A percentile compares a stretch with the other conserved stretches of the same genome.
These are phyloP conservation scores for Metarhizium album DNA, from an alignment of 2,329 filamentous ascomycete species.

Conservation along the genomic window DNA sequence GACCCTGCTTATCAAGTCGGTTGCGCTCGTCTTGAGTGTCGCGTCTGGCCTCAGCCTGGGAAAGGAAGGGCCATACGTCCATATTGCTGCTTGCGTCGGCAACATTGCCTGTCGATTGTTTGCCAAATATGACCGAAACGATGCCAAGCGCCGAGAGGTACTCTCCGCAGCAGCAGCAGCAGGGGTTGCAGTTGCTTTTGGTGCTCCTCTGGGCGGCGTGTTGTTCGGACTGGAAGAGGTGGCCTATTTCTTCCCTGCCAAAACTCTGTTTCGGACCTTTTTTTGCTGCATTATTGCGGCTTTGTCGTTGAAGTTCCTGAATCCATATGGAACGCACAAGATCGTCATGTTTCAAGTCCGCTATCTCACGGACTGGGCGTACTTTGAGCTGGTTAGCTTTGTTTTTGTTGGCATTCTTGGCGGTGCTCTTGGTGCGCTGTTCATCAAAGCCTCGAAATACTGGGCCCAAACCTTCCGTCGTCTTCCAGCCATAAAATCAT, in stretches of 20 bases:
- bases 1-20: slow-evolving; percentile 76
- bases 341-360: slow-evolving; percentile 94
- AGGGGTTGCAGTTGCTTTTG: slow-evolving; percentile 89
- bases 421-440: slow-evolving; percentile 75
- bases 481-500: slow-evolving; percentile 66
- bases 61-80: slow-evolving; percentile 94
- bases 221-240: slow-evolving; percentile 93
- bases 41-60: slow-evolving; percentile 87
- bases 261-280: slow-evolving; percentile 94
- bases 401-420: slow-evolving; percentile 78
- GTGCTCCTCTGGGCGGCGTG: slow-evolving; percentile 76
- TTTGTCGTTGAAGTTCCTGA: slow-evolving; percentile 83
- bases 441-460: slow-evolving; percentile 87
- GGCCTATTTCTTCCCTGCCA: slow-evolving; percentile 92
- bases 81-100: slow-evolving; percentile 88
- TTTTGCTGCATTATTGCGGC: slow-evolving; percentile 96
- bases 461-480: slow-evolving; percentile 88
- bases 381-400: slow-evolving; percentile 81
- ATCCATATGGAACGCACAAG: slow-evolving; percentile 92
- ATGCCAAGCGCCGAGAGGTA: slow-evolving; percentile 86
- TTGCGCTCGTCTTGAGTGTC: slow-evolving; percentile 76
- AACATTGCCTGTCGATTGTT: slow-evolving; percentile 95
- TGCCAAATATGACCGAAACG: slow-evolving; percentile 84
- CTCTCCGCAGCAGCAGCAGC: slow-evolving; percentile 87
- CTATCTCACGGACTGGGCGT: slow-evolving; percentile 83